Conservation (phyloP, 2,329 filamentous ascomycete species). For the Stromatinia cepivora region DNA sequence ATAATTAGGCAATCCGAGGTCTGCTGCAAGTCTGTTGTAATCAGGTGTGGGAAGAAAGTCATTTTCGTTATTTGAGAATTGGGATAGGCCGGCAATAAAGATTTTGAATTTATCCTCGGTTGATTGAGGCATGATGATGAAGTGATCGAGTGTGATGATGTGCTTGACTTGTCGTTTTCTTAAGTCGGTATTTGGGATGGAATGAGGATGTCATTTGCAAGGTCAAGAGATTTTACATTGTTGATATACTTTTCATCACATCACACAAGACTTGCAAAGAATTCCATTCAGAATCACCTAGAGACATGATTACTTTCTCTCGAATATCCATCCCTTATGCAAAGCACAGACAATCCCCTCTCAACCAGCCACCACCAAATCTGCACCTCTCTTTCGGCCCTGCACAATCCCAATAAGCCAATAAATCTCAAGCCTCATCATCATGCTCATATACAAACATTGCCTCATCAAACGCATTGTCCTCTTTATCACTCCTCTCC, state of each 20-base stretch:
- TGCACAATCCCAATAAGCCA: slow-evolving; percentile 11
- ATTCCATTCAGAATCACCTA: not conserved
- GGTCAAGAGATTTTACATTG: not conserved
- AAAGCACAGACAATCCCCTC: slow-evolving; percentile 4
- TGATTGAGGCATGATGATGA: slow-evolving; percentile 1
- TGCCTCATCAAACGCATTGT: slow-evolving; percentile 12
- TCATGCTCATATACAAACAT: not conserved
- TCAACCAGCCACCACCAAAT: slow-evolving; percentile 1
- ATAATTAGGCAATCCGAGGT: slow-evolving; percentile 1
- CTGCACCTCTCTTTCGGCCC: slow-evolving; percentile 8
- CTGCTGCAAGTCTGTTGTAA: not conserved
- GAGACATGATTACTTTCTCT: not conserved
- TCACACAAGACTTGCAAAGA: not conserved
- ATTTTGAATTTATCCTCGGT: not conserved
- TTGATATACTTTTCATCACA: not conserved
- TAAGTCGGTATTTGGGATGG: not conserved
- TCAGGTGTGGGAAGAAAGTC: not conserved
- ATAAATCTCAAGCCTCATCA: not conserved
- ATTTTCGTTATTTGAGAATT: not conserved
- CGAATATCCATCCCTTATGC: slow-evolving; percentile 10
- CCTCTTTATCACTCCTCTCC: not conserved
- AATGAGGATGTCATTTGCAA: not conserved
- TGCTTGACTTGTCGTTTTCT: not conserved
- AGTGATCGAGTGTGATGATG: not conserved
- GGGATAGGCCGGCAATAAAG: not conserved